Base-by-base conservation (phyloP, 2,329 filamentous ascomycete species). In the Colletotrichum sojae region DNA sequence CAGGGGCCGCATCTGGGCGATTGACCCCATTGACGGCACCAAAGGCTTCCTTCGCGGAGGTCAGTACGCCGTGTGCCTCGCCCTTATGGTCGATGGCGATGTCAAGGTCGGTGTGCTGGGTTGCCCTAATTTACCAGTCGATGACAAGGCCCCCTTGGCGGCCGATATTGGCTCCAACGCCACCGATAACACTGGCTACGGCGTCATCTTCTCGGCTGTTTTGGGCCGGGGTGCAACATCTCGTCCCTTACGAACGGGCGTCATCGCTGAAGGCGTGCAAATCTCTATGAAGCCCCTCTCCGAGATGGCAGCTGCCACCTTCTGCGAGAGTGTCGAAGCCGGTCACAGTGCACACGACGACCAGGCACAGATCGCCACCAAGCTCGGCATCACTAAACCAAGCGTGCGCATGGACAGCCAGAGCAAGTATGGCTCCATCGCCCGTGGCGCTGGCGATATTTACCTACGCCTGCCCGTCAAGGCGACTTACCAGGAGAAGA, bases 21-120 rank as follows among this genome's bases (percentile, higher is more conserved):
- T 99, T 66, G 96, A 99, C 81, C 96, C 96, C 69, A 98, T 99
- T 71, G 96, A 99, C 81, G 96, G 96, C 73, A 99, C 96, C 62
- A 97, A 98, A 84, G 97, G 96, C 36, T 99, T 99, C 84, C 85
- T 99, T 70, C 90, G 97, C 71, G 96, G 96, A 61, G 97, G 95
- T 46, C 96, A 99, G 84, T 99, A 99, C 79, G 97, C 96, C 63
- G 94, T 99, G 62, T 98, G 95, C 78, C 88, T 99, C 5, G 96
- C 89, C 43, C 86, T 99, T 75, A 92, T 99, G 83, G 93, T 97
- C 31, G 94, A 98, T 76, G 96, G 95, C 61, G 90, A 97, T 75
- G 94, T 98, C 75, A 94, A 95, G 79, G 94, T 98, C 71, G 96
- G 96, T 73, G 96, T 97, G 53, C 89, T 99, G 66, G 97, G 94